Evolutionary conservation across 2,329 filamentous ascomycete genomes (phyloP), one percentile per base, ranked within the genome.

Genomic region (Microdochium bolleyi): DNA sequence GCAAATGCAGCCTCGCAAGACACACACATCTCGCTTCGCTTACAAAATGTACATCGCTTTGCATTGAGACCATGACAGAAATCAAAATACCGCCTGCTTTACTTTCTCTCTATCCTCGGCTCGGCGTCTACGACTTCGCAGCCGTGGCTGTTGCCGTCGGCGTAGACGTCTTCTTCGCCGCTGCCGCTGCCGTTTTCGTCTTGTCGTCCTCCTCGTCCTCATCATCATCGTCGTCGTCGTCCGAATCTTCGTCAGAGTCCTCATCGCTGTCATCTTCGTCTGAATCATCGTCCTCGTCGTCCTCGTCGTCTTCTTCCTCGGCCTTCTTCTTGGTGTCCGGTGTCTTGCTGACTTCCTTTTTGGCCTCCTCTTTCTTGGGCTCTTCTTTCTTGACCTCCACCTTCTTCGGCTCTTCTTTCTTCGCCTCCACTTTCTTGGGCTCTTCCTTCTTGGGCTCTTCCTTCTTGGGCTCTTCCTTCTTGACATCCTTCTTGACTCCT

Each of bases 231-330:
- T 49, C 48, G 8, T 49, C 48, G 4, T 49, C 48, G 14, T 49
- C 24, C 8, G 21, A 19, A 11, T 49, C 48, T 24, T 49, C 48
- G 21, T 49, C 48, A 16, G 24, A 25, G 3, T 49, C 48, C 25
- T 49, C 48, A 24, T 49, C 48, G 4, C 11, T 56, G 0, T 54
- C 55, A 5, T 58, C 56, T 7, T 37, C 49, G 22, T 51, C 50
- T 22, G 53, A 50, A 19, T 52, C 53, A 16, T 55, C 49, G 32
- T 52, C 50, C 9, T 57, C 52, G 3, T 37, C 19, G n/a, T 22
- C 44, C 24, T 48, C 19, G 14, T 50, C 14, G 3, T 27, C 30
- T 3, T 27, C 16, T 11, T 9, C 8, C 19, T 48, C 7, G 7
- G 19, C 44, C 13, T 13, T 7, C 10, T 48, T 21, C 44, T 48